Base-by-base conservation (phyloP, 2,329 filamentous ascomycete genomes). In the Pseudogymnoascus sp. region DNA sequence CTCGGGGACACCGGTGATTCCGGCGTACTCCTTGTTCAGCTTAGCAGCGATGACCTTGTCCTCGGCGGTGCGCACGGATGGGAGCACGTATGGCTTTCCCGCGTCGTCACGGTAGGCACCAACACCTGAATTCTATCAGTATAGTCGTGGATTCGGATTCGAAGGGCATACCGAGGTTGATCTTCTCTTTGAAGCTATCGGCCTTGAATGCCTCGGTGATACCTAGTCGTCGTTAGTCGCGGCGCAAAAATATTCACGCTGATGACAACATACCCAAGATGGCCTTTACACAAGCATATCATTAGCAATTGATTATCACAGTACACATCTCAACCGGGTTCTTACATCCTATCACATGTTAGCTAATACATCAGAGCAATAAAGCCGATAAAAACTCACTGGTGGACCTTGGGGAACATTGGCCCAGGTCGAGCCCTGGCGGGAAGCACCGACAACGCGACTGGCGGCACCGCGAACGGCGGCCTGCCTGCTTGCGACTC, bases 161-260 rank as follows among this genome's bases (percentile, higher is more conserved):
- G 12, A 42, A 25, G 15, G 10, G 67, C 83, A 73, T 80, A 89
- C 90, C 94, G 65, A 99, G 82, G 82, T 97, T 97, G 83, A 99
- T 97, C 87, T 97, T 99, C 81, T 96, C 86, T 66, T 86, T 81
- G 78, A 95, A 93, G 72, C 82, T 84, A 77, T 99, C 94, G 78
- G 92, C 92, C 84, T 97, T 99, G 89, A 94, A 99, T 65, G 94
- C 94, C 81, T 99, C 94, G 66, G 94, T 97, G 79, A 99, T 92
- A 76, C 90, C 89, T 88, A 68, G 21, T 61, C 59, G 33, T 17
- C 62, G 65, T 73, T 72, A 71, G 73, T 67, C 63, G 59, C 27
- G 69, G 65, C 64, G 39, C 15, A 44, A 12, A 63, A 51, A 59
- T 51, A 29, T 61, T 59, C 36, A 63, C 63, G 62, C 59, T 64